These are phyloP conservation scores for Lunularia cruciata DNA, from an alignment of 225 moss, liverwort and hornwort genomes.

Conservation along the genomic window DNA sequence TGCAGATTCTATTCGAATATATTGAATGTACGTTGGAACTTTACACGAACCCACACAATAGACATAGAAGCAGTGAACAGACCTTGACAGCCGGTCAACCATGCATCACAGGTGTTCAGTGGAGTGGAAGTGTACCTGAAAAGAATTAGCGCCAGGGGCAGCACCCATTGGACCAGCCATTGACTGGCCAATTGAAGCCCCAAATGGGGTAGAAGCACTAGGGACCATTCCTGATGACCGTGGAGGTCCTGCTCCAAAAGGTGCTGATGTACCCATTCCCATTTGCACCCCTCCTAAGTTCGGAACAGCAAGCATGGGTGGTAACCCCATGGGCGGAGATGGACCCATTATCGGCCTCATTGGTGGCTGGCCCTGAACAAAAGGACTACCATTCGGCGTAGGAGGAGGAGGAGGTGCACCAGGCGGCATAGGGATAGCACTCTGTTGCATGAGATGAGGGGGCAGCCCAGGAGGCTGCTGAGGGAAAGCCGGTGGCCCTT, in stretches of 20 bases:
- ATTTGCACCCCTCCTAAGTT: constrained; percentile 51
- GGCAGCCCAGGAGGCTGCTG: constrained; percentile 57
- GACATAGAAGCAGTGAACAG: no score
- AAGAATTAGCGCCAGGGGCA: constrained; percentile 16
- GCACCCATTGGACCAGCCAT: constrained; percentile 13
- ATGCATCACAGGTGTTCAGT: background rate
- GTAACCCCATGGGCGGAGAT: constrained; percentile 62
- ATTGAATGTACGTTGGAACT: no score
- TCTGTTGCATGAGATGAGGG: constrained; percentile 50
- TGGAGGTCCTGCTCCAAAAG: constrained; percentile 27
- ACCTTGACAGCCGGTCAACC: background rate
- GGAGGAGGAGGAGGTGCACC: constrained; percentile 18
- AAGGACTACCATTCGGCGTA: constrained; percentile 42
- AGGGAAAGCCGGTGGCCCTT: constrained; percentile 56
- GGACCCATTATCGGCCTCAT: constrained; percentile 63
- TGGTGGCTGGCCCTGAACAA: constrained; percentile 60
- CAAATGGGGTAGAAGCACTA: constrained; percentile 29
- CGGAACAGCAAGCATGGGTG: constrained; percentile 54
- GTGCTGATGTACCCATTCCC: constrained; percentile 17
- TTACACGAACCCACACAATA: no score
- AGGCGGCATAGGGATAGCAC: constrained; percentile 17
- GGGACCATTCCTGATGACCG: constrained; percentile 22
- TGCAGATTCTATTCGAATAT: no score
- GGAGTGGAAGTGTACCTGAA: constrained; percentile 26
- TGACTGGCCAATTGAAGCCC: constrained; percentile 23